phyloP scores from a whole-genome alignment of 2,329 filamentous ascomycete genomes.

The Purpureocillium lavendulum region DNA sequence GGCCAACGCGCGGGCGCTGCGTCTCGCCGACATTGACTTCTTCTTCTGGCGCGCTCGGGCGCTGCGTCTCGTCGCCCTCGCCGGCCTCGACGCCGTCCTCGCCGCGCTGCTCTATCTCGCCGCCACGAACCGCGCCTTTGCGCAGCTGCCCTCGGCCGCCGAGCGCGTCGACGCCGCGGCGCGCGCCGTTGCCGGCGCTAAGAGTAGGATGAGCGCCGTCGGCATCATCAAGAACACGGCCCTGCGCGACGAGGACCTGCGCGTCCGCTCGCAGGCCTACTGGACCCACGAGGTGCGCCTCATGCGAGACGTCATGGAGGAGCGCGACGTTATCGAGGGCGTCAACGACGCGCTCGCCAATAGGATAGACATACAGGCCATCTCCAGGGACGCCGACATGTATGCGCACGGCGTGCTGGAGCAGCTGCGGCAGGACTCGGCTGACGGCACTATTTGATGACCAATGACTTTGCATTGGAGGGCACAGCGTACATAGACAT shows the following conservation, averaged over 20 bases:
- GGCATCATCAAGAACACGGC: constrained; percentile 75
- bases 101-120: constrained; percentile 65
- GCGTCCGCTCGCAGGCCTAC: constrained; percentile 59
- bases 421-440: constrained; percentile 16
- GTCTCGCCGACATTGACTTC: constrained; percentile 55
- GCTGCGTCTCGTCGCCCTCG: constrained; percentile 56
- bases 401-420: constrained; percentile 42
- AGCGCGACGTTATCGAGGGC: constrained; percentile 64
- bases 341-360: constrained; percentile 59
- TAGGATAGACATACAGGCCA: constrained; percentile 52
- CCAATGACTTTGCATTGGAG: background rate
- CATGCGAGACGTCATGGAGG: constrained; percentile 70
- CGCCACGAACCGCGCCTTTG: constrained; percentile 72
- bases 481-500: background rate
- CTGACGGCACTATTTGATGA: constrained; percentile 2
- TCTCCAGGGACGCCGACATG: constrained; percentile 55
- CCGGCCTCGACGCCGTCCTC: constrained; percentile 53
- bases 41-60: constrained; percentile 64
- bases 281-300: constrained; percentile 71
- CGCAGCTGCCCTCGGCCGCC: constrained; percentile 48
- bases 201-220: constrained; percentile 62
- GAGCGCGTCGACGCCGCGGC: constrained; percentile 58
- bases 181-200: constrained; percentile 47
- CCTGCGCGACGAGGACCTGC: constrained; percentile 62
- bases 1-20: constrained; percentile 53